phyloP scores from a whole-genome alignment of 2,329 filamentous ascomycete genomes.

The Xylariaceae sp. region DNA sequence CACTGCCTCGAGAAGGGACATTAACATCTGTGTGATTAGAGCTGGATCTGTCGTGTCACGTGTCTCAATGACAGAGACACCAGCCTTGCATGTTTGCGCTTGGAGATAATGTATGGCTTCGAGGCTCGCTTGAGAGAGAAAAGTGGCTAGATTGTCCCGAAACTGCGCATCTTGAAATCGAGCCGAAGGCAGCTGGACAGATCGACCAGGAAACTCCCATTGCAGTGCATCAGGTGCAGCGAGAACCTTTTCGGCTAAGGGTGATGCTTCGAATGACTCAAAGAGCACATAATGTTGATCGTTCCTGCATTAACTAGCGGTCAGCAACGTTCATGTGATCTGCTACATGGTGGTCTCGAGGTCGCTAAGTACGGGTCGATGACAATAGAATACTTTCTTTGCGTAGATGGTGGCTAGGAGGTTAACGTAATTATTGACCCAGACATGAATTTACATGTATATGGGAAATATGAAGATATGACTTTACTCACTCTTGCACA shows the following conservation, averaged over 20 bases:
- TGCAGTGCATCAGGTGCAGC: constrained; percentile 40
- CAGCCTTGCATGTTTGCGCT: constrained; percentile 48
- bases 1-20: constrained; percentile 53
- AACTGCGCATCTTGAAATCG: constrained; percentile 39
- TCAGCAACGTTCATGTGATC: too few species aligned
- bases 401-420: too few species aligned
- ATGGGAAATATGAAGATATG: too few species aligned
- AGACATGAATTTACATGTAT: too few species aligned
- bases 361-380: too few species aligned
- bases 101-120: constrained; percentile 51
- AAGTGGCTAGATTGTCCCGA: constrained; percentile 40
- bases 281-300: constrained; percentile 36
- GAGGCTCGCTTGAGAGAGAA: constrained; percentile 52
- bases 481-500: too few species aligned
- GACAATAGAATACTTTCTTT: too few species aligned
- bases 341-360: not conserved
- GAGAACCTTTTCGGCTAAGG: constrained; percentile 44
- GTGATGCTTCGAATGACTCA: constrained; percentile 54
- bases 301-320: not conserved
- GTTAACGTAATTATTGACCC: too few species aligned
- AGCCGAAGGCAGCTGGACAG: constrained; percentile 35
- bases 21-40: constrained; percentile 55
- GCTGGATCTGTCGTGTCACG: constrained; percentile 55
- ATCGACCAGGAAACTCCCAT: constrained; percentile 54
- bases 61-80: constrained; percentile 42